These are phyloP conservation scores for Podaxis pistillaris DNA, from an alignment of 768 basidiomycete genomes.

Conservation along the genomic window DNA sequence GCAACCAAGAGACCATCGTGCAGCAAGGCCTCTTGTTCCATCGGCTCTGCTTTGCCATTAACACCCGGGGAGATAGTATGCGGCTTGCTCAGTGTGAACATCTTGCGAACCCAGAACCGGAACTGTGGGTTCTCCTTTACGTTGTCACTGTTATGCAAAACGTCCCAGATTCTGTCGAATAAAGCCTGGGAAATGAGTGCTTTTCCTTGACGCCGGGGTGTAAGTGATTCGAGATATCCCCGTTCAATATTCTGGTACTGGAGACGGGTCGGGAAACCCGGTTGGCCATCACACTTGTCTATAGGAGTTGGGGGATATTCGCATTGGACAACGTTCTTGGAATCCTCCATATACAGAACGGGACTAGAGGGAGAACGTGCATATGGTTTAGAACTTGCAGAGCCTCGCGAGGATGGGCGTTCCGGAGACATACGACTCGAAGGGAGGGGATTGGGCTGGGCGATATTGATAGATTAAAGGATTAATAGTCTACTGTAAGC, in stretches of 20 bases:
- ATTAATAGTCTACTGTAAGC: conserved; percentile 18
- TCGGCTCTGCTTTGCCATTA: conserved; percentile 16
- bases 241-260: conserved; percentile 60
- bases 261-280: conserved; percentile 61
- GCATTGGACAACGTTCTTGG: conserved; percentile 12
- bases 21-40: conserved; percentile 48
- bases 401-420: conserved; percentile 27
- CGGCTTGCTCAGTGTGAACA: conserved; percentile 55
- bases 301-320: background rate
- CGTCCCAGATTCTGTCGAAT: conserved; percentile 74
- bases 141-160: conserved; percentile 52
- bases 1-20: conserved; percentile 77
- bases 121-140: conserved; percentile 62
- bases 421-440: conserved; percentile 30
- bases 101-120: conserved; percentile 82
- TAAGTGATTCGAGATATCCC: conserved; percentile 57
- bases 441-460: conserved; percentile 2
- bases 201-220: conserved; percentile 55
- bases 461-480: conserved; percentile 17
- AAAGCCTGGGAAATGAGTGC: conserved; percentile 69
- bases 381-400: conserved; percentile 34
- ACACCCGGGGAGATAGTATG: conserved; percentile 26
- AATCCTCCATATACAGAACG: conserved; percentile 13
- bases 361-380: conserved; percentile 24
- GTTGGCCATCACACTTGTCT: conserved; percentile 17